Evolutionary conservation across 2,329 filamentous ascomycete genomes (phyloP), one percentile per base, ranked within the genome.

Genomic region (Fusarium oligoseptatum): DNA sequence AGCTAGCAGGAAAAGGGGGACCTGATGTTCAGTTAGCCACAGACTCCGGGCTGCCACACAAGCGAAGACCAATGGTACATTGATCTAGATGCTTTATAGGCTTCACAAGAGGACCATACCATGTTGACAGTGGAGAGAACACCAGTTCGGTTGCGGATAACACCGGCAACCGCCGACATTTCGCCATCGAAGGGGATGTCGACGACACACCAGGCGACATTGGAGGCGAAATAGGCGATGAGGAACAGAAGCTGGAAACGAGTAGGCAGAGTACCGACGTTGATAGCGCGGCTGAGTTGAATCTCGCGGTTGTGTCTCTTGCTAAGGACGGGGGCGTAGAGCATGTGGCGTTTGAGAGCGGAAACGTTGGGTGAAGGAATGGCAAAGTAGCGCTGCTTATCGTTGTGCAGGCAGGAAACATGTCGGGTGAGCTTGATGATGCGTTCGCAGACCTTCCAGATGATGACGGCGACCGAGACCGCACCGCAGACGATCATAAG

Each of bases 301-400:
- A 92, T 87, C 80, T 92, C 90, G 76, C 89, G 87, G 83, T 92
- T 92, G 82, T 92, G 91, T 63, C 91, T 87, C 79, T 92, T 92
- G 29, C 84, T 87, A 82, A 88, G 86, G 45, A 92, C 81, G 5
- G 91, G 91, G 4, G 91, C 90, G 76, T 92, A 97, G 10, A 91
- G 91, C 48, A 96, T 81, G 80, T 98, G 97, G 68, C 88, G 90
- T 85, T 94, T 92, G 74, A 94, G 84, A 83, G 87, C 90, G n/a
- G 92, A 85, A 66, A 85, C 82, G 48, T 84, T 85, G 15, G 81
- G 76, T 8, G 86, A 86, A 7, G 93, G 88, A 27, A 86, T 85
- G 55, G 92, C 88, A 80, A 95, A 98, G 85, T 95, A 98, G 70
- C 89, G 88, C 82, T 98, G 95, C 1, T 88, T 92, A 74, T 94